A percentile compares a stretch with the other conserved stretches of the same genome.
Evolutionary conservation across 495 filamentous ascomycete genomes (phyloP).

Genomic region (Aspergillus homomorphus): DNA sequence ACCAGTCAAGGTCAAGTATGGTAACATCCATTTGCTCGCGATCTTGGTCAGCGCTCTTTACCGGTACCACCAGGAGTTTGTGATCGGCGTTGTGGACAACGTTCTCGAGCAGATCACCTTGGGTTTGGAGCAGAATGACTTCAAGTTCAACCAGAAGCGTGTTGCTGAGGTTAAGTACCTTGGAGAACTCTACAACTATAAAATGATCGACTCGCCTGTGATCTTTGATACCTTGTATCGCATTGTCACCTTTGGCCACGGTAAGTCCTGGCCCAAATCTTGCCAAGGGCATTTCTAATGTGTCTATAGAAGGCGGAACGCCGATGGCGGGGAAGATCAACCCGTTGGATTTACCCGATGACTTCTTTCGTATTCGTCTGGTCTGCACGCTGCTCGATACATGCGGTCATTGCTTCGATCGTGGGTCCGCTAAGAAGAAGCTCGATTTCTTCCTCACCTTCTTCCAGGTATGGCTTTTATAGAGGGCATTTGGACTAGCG

Average conservation of each 20-base stretch:
- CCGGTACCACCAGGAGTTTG: slow-evolving; percentile 87
- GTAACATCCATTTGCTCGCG: slow-evolving; percentile 92
- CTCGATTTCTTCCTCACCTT: slow-evolving; percentile 97
- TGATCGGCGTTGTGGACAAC: slow-evolving; percentile 83
- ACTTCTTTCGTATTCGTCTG: slow-evolving; percentile 91
- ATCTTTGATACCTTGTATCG: slow-evolving; percentile 95
- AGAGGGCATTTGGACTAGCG: neutral
- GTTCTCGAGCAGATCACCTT: slow-evolving; percentile 83
- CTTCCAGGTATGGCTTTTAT: slow-evolving; percentile 58
- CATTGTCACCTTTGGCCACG: slow-evolving; percentile 87
- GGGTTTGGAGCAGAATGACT: slow-evolving; percentile 92
- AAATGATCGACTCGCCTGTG: slow-evolving; percentile 92
- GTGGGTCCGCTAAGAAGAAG: slow-evolving; percentile 91
- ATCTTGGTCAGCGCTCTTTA: slow-evolving; percentile 86
- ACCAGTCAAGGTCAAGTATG: slow-evolving; percentile 95
- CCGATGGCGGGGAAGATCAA: slow-evolving; percentile 73
- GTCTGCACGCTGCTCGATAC: slow-evolving; percentile 89
- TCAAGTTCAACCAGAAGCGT: slow-evolving; percentile 95
- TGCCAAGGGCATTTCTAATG: slow-evolving; percentile 3
- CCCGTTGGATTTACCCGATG: slow-evolving; percentile 81
- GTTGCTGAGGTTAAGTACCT: slow-evolving; percentile 96
- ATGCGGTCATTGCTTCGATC: slow-evolving; percentile 94
- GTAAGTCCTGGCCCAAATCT: slow-evolving; percentile 37
- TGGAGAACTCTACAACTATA: slow-evolving; percentile 96
- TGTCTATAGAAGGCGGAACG: slow-evolving; percentile 60